These are phyloP conservation scores for Raddia distichophylla DNA, from an alignment of 176 grass and related monocot species.

Conservation along the genomic window DNA sequence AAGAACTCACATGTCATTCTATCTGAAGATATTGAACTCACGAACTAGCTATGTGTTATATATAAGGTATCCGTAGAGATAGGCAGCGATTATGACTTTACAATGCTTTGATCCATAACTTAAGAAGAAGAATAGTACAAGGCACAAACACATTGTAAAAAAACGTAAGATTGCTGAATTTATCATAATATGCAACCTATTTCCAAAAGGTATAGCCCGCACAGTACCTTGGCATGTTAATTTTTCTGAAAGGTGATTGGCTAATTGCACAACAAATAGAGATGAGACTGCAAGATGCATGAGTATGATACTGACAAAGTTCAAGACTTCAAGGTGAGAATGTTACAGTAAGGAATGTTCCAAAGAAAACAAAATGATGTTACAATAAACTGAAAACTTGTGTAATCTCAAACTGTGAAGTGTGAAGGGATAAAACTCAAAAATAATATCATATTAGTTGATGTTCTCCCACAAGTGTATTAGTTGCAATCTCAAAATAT, in stretches of 20 bases:
- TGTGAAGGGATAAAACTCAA: conserved; percentile 8
- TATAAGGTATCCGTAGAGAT: conserved; percentile 8
- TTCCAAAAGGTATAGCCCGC: neutral
- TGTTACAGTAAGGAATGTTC: neutral
- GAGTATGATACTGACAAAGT: conserved; percentile 13
- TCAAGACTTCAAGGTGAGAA: conserved; percentile 5
- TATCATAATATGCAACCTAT: conserved; percentile 38
- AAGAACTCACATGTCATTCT: neutral
- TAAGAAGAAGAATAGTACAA: conserved; percentile 12
- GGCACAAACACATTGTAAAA: neutral
- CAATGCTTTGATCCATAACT: neutral
- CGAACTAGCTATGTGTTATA: conserved; percentile 9
- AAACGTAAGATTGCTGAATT: neutral
- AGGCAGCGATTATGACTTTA: neutral
- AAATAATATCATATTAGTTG: conserved; percentile 5
- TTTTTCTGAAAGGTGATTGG: too few relatives aligned
- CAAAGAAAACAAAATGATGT: neutral
- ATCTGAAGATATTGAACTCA: neutral
- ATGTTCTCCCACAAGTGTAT: conserved; percentile 6
- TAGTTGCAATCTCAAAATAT: neutral
- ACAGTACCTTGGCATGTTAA: neutral
- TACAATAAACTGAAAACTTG: neutral
- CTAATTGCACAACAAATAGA: neutral
- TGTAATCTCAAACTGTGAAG: conserved; percentile 16
- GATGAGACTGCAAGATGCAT: neutral